Percentiles rank a stretch among this genome's conserved stretches.
These are phyloP conservation scores for Potentilla sterilis DNA, from an alignment of 306 rosid genomes.

Conservation along the genomic window DNA sequence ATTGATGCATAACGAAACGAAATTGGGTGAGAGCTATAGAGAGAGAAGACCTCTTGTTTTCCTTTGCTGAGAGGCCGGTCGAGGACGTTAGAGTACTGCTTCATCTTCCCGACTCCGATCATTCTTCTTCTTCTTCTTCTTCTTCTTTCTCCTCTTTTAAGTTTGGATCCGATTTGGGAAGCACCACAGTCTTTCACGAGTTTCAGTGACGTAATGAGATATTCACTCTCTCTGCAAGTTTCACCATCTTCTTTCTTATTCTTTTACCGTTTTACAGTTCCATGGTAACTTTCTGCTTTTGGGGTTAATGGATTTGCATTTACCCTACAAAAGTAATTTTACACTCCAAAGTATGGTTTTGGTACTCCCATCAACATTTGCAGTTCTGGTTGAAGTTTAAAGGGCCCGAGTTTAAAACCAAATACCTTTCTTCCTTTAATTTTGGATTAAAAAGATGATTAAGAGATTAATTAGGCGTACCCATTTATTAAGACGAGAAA, in stretches of 20 bases:
- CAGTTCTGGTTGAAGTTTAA: no score
- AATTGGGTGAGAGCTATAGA: not conserved
- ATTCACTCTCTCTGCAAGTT: not conserved
- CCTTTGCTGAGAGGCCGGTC: constrained; percentile 84
- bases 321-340: no score
- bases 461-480: no score
- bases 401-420: no score
- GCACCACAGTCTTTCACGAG: not conserved
- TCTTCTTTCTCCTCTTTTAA: not conserved
- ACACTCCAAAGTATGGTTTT: no score
- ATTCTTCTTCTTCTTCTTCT: constrained; percentile 26
- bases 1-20: not conserved
- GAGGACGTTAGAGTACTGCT: constrained; percentile 91
- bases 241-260: not conserved
- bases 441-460: no score
- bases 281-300: not conserved
- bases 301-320: not conserved
- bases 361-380: no score
- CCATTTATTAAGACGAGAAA: no score
- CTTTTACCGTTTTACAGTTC: not conserved
- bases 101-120: constrained; percentile 93
- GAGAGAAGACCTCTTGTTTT: constrained; percentile 53
- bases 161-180: constrained; percentile 11
- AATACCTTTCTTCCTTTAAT: no score
- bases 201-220: not conserved